These are phyloP conservation scores for Orbilia oligospora DNA, from an alignment of 2,329 filamentous ascomycete species.

Conservation along the genomic window DNA sequence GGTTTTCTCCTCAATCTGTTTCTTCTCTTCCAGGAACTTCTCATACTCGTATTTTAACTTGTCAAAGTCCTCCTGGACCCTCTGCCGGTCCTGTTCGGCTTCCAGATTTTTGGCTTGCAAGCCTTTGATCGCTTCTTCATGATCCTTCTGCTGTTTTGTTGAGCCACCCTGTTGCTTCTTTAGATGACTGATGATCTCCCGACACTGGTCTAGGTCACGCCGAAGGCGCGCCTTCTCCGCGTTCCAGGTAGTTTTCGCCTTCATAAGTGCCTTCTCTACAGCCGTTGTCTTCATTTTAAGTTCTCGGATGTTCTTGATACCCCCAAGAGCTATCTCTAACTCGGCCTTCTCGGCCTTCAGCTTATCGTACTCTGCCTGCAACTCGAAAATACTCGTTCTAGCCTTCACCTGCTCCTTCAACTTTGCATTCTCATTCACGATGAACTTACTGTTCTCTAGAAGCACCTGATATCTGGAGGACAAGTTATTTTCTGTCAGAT, in stretches of 20 bases:
- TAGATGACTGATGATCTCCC: too few relatives aligned
- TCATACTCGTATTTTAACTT: neutral
- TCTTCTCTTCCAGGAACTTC: neutral
- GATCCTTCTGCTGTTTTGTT: too few relatives aligned
- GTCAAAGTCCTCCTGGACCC: neutral
- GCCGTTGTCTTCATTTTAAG: neutral
- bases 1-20: neutral
- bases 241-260: too few relatives aligned
- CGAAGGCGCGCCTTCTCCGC: too few relatives aligned
- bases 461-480: constrained; percentile 6
- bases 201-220: too few relatives aligned
- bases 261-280: neutral
- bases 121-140: too few relatives aligned
- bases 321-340: neutral
- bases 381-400: neutral
- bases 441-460: neutral
- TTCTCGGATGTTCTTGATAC: neutral
- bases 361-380: constrained; percentile 13
- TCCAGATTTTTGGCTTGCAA: too few relatives aligned
- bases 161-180: too few relatives aligned
- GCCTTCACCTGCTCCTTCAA: constrained; percentile 10
- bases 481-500: neutral
- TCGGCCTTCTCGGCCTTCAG: neutral
- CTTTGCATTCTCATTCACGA: constrained; percentile 20
- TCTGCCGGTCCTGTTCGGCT: neutral